Percentiles rank a stretch among this genome's conserved stretches.
phyloP scores from a whole-genome alignment of 345 rosid genomes.

The Pistacia integerrima region DNA sequence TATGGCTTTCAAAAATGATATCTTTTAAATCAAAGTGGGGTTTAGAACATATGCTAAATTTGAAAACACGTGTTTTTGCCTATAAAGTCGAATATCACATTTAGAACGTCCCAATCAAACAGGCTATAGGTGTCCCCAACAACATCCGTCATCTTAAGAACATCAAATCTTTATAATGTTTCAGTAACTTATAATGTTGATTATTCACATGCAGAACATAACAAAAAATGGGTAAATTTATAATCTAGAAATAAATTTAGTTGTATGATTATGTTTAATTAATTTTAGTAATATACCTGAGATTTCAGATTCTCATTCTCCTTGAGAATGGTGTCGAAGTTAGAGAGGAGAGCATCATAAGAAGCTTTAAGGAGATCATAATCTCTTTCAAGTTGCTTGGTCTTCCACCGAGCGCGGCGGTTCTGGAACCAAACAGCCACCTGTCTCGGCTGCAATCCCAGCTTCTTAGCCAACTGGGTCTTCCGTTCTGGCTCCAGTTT shows the following conservation, averaged over 20 bases:
- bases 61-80: conserved; percentile 19
- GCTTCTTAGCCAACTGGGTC: conserved; percentile 79
- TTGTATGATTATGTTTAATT: too few species aligned
- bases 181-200: not conserved
- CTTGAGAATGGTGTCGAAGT: conserved; percentile 54
- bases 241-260: too few species aligned
- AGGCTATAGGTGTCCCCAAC: not conserved
- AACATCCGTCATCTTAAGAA: too few species aligned
- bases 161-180: not conserved
- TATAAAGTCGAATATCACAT: conserved; percentile 27
- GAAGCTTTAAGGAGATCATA: conserved; percentile 80
- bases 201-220: not conserved
- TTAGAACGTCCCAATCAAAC: conserved; percentile 14
- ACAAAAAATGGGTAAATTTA: too few species aligned
- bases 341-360: conserved; percentile 66
- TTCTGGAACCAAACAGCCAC: conserved; percentile 99
- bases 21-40: conserved; percentile 23
- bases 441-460: conserved; percentile 91
- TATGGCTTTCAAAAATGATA: not conserved
- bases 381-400: conserved; percentile 88
- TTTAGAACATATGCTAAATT: conserved; percentile 35
- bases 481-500: conserved; percentile 94
- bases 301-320: conserved; percentile 71
- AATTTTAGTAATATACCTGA: conserved; percentile 44
- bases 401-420: conserved; percentile 96